Percentiles rank a stretch among this genome's conserved stretches.
Conservation (phyloP, 2,329 filamentous ascomycete species). For the Trichophyton simii region DNA sequence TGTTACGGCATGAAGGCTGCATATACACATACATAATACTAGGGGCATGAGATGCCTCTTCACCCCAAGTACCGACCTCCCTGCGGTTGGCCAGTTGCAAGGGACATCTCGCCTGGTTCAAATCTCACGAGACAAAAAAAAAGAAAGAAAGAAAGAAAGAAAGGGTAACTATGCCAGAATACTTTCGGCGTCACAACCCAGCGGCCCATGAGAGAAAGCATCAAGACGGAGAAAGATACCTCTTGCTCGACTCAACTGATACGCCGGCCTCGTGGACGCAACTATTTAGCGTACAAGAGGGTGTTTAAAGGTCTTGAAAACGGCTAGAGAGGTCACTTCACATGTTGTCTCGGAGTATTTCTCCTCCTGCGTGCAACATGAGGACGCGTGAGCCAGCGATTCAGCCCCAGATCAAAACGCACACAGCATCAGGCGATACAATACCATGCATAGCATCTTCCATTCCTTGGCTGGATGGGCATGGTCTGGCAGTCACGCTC, state of each 20-base stretch:
- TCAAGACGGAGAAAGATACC: background rate
- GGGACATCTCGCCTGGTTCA: background rate
- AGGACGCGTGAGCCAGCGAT: background rate
- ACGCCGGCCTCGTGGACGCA: background rate
- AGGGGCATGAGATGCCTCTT: background rate
- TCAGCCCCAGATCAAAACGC: background rate
- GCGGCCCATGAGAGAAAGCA: background rate
- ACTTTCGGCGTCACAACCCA: background rate
- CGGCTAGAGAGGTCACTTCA: background rate
- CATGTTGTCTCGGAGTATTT: constrained; percentile 1
- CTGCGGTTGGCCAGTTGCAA: background rate
- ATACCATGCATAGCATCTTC: background rate
- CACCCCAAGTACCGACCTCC: background rate
- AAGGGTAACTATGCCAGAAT: background rate
- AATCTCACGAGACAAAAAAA: background rate
- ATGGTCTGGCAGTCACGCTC: background rate
- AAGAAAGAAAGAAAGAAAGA: background rate
- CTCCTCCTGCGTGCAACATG: background rate
- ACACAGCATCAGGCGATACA: background rate
- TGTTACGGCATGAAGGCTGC: constrained; percentile 1
- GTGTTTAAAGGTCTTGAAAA: background rate
- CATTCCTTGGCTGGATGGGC: background rate
- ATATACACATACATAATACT: background rate
- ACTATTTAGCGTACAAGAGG: background rate
- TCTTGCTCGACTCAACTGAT: background rate